Conservation (phyloP, 106 monocot genomes). For the Dactylorhiza incarnata region DNA sequence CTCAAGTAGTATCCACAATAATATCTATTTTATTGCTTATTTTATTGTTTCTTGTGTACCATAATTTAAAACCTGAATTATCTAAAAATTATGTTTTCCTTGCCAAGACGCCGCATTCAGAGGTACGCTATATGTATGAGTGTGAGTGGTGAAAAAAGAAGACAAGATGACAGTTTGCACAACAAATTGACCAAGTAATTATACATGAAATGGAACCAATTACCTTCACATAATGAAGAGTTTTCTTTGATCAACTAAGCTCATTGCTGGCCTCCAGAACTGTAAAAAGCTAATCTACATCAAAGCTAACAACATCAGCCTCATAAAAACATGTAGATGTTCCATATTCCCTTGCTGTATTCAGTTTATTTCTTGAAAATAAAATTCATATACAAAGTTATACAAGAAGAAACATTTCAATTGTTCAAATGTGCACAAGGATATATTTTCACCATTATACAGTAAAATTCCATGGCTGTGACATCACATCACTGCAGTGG, state of each 20-base stretch:
- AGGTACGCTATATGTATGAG: not conserved
- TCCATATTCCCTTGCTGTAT: not conserved
- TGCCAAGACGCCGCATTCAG: no score
- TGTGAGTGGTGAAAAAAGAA: not conserved
- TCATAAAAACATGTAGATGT: not conserved
- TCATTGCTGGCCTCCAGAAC: not conserved
- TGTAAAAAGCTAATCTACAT: not conserved
- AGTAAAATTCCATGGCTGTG: not conserved
- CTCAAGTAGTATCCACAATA: no score
- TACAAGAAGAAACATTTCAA: no score
- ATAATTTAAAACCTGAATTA: no score
- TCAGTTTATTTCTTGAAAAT: not conserved
- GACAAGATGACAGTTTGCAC: not conserved
- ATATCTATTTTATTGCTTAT: no score
- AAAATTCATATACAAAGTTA: no score
- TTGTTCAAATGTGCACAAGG: no score
- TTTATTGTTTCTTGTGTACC: no score
- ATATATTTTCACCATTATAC: no score
- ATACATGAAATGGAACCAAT: not conserved
- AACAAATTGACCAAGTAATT: not conserved
- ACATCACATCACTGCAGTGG: slow-evolving; percentile 28
- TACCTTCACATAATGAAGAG: not conserved
- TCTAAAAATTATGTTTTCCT: no score
- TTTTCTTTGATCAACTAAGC: not conserved
- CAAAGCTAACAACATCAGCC: not conserved